phyloP scores from a whole-genome alignment of 2,329 filamentous ascomycete species.

The Aureobasidium mangrovei region DNA sequence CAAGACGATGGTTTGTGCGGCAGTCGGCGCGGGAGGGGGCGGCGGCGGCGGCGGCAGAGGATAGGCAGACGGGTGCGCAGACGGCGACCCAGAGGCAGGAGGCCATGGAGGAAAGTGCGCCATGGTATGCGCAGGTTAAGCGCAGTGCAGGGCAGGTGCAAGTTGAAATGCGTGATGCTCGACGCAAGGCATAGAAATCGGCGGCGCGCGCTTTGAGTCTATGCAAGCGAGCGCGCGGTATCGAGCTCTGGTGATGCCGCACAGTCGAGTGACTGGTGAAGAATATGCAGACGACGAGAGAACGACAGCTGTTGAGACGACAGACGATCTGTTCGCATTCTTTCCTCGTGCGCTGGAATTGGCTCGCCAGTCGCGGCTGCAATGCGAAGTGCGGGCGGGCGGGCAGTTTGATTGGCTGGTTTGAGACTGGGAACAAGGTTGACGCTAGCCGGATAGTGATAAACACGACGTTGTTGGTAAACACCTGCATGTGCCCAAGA shows the following conservation, averaged over 20 bases:
- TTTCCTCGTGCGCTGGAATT: no score
- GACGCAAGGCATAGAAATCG: not conserved
- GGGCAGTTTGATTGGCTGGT: not conserved
- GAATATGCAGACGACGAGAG: no score
- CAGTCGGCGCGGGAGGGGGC: not conserved
- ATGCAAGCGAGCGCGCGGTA: not conserved
- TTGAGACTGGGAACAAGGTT: not conserved
- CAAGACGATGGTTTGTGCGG: conserved; percentile 4
- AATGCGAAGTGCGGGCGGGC: not conserved
- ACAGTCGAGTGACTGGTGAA: no score
- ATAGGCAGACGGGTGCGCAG: not conserved
- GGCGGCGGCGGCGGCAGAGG: conserved; percentile 1
- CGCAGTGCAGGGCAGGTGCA: not conserved
- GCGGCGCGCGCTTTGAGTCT: not conserved
- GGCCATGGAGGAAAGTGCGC: conserved; percentile 10
- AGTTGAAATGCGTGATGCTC: conserved; percentile 7
- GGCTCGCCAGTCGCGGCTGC: no score
- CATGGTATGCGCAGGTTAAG: not conserved
- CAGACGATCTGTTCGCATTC: no score
- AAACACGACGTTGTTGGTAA: conserved; percentile 10
- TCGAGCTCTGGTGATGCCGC: no score
- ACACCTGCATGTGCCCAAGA: conserved; percentile 6
- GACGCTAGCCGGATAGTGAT: conserved; percentile 4
- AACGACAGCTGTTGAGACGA: no score
- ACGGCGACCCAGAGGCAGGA: conserved; percentile 4